A percentile compares a stretch with the other conserved stretches of the same genome.
Evolutionary conservation across 2,329 filamentous ascomycete species (phyloP).

Genomic region (Colletotrichum navitas): DNA sequence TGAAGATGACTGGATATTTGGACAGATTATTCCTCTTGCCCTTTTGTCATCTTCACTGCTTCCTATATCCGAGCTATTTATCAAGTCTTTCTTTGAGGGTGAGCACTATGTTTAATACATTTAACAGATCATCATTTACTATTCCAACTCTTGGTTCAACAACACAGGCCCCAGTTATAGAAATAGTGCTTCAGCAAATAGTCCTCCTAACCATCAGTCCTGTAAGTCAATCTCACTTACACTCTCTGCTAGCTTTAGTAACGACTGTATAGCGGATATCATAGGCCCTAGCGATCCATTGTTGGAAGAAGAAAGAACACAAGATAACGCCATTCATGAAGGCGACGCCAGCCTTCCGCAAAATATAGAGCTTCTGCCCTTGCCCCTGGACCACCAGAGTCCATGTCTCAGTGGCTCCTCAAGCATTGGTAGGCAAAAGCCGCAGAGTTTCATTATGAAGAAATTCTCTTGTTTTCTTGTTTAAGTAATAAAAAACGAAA

Average conservation of each 20-base stretch:
- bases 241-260: too few species aligned
- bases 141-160: neutral
- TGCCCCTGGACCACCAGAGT: too few species aligned
- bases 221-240: neutral
- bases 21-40: constrained; percentile 12
- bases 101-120: neutral
- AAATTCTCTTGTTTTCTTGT: too few species aligned
- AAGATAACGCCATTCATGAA: neutral
- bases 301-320: neutral
- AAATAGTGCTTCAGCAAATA: neutral
- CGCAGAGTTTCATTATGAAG: neutral
- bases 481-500: too few species aligned
- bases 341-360: neutral
- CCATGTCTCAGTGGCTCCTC: neutral
- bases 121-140: neutral
- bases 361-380: too few species aligned
- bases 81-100: neutral
- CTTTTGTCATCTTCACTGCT: neutral
- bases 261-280: too few species aligned
- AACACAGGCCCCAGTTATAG: neutral
- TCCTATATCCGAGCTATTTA: neutral
- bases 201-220: neutral
- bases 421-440: neutral
- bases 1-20: constrained; percentile 14
- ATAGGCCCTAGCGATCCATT: neutral